Percentiles rank a stretch among this genome's conserved stretches.
Evolutionary conservation across 768 basidiomycete genomes (phyloP).

Genomic region (Podaxis sp.): DNA sequence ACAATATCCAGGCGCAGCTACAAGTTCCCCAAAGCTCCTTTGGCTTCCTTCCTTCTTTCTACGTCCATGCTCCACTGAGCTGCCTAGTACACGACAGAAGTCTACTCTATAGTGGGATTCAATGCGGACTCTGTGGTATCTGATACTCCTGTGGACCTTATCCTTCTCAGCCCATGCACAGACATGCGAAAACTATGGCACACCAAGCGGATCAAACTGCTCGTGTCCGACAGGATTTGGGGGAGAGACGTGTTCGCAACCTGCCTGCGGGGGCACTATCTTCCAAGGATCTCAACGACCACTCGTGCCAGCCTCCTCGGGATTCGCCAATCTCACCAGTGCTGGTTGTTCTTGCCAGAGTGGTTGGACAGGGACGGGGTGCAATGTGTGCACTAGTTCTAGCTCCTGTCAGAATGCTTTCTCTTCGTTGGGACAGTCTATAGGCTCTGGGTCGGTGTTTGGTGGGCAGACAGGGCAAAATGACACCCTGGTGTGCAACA

Average conservation of each 20-base stretch:
- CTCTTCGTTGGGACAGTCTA: constrained; percentile 33
- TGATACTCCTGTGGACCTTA: constrained; percentile 14
- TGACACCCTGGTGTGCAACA: constrained; percentile 70
- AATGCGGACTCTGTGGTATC: constrained; percentile 3
- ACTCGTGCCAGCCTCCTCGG: constrained; percentile 38
- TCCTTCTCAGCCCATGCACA: constrained; percentile 25
- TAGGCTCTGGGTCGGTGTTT: constrained; percentile 23
- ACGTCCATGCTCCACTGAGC: constrained; percentile 1
- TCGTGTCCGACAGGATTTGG: constrained; percentile 82
- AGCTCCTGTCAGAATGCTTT: constrained; percentile 68
- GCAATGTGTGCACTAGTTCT: constrained; percentile 72
- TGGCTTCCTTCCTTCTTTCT: not conserved
- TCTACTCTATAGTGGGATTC: not conserved
- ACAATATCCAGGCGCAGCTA: not conserved
- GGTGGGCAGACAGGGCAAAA: constrained; percentile 38
- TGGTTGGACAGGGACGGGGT: constrained; percentile 77
- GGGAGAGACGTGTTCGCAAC: constrained; percentile 60
- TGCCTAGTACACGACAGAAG: too few relatives aligned
- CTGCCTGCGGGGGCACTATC: constrained; percentile 78
- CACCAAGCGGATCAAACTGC: constrained; percentile 52
- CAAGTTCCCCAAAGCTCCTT: not conserved
- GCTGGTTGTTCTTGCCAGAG: constrained; percentile 63
- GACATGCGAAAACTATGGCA: constrained; percentile 70
- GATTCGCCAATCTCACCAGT: constrained; percentile 62
- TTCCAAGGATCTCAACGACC: constrained; percentile 66